Evolutionary conservation across 2,329 filamentous ascomycete species (phyloP), one percentile per base, ranked within the genome.

Genomic region (Penicillium sp.): DNA sequence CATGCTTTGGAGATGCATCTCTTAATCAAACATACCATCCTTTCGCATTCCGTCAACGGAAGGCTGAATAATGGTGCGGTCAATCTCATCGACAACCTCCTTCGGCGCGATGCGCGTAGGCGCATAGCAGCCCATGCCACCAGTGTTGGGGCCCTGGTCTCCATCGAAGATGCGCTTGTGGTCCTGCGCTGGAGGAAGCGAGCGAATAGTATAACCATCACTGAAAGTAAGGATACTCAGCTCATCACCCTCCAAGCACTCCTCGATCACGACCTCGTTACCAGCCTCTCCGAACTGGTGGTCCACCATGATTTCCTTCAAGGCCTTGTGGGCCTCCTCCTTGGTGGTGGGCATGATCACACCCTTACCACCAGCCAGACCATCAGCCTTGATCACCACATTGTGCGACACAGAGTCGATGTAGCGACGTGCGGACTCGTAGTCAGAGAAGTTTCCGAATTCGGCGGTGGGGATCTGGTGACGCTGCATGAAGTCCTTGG

Each of bases 101-200:
- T 86, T 84, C 0, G 88, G 89, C 31, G 89, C 87, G 67, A 93
- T 88, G 62, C 86, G 89, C 1, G 93, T 95, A n/a, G 90, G 90
- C 17, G 93, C 92, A 75, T 97, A 97, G 72, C 92, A 96, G 51
- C 94, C 94, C 94, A 97, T 97, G 41, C 94, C 94, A 59, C 93
- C 94, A 2, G 94, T 97, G 78, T 97, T 97, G 38, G 92, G 90
- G 1, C 94, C 94, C 50, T 85, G 83, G 72, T 97, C 93, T 54
- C 90, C 91, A 69, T 99, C 94, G 53, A 89, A 90, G 63, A 95
- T 92, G 61, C 92, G 86, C 83, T 99, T 97, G 81, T 99, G 94
- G 74, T 97, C 94, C 75, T 99, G 94, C 2, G 93, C 93, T 1
- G 94, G 89, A 6, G 93, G 93, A 10, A 97, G 81, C 9, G 89